Conservation (phyloP, 345 rosid genomes). For the Adansonia digitata region DNA sequence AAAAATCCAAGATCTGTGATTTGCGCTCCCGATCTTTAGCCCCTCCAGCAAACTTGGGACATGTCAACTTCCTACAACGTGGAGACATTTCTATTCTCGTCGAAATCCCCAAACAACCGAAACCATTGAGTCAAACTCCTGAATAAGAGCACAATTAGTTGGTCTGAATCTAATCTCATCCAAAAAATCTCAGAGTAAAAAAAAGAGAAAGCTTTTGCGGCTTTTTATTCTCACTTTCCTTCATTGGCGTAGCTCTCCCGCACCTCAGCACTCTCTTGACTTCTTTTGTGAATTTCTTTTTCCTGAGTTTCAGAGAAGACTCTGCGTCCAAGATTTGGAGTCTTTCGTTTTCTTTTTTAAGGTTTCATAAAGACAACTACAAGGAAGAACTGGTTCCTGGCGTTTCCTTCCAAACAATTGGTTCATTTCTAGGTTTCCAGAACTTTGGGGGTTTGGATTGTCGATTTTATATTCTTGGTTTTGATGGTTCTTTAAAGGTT, state of each 20-base stretch:
- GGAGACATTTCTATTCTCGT: not conserved
- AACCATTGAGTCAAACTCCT: not conserved
- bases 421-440: not conserved
- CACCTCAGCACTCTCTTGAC: not conserved
- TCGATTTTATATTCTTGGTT: not conserved
- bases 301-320: not conserved
- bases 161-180: not conserved
- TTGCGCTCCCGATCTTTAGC: not conserved
- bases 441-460: not conserved
- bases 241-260: not conserved
- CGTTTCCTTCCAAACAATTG: not conserved
- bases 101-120: not conserved
- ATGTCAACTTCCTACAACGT: too few species aligned
- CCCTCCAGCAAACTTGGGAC: not conserved
- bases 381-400: not conserved
- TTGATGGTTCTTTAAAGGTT: constrained; percentile 7
- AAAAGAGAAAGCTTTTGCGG: not conserved
- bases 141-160: too few species aligned
- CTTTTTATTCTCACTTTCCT: not conserved
- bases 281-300: too few species aligned
- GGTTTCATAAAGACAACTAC: not conserved
- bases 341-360: not conserved
- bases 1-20: not conserved
- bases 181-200: not conserved
- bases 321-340: not conserved